Evolutionary conservation across 1,139 yeast genomes (phyloP).

Genomic region (Pichia norvegensis): DNA sequence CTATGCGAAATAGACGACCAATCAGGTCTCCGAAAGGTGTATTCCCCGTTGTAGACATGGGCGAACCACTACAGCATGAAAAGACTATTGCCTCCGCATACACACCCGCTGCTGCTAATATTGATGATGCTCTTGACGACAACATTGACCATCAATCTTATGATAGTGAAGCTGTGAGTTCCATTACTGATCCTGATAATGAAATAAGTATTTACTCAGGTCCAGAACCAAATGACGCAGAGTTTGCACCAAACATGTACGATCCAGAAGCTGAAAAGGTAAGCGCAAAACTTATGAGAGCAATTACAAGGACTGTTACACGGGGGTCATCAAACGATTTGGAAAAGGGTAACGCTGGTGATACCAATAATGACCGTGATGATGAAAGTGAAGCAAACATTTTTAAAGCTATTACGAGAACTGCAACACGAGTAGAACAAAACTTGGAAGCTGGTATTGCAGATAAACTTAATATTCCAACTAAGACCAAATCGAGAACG

Average conservation of each 20-base stretch:
- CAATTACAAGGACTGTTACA: slow-evolving; percentile 24
- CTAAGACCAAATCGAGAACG: background rate
- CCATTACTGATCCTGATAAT: background rate
- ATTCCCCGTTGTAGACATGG: slow-evolving; percentile 75
- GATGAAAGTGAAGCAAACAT: background rate
- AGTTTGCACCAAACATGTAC: slow-evolving; percentile 16
- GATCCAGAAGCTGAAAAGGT: slow-evolving; percentile 23
- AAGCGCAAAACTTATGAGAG: slow-evolving; percentile 25
- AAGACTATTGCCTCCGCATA: slow-evolving; percentile 43
- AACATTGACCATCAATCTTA: background rate
- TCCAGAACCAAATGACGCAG: slow-evolving; percentile 4
- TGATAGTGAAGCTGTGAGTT: background rate
- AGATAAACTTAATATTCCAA: background rate
- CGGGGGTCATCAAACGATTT: slow-evolving; percentile 5
- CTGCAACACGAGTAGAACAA: slow-evolving; percentile 4
- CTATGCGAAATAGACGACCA: slow-evolving; percentile 4
- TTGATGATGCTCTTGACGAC: slow-evolving; percentile 12
- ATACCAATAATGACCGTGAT: slow-evolving; percentile 6
- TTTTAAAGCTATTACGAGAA: slow-evolving; percentile 1
- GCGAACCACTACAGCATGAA: slow-evolving; percentile 49
- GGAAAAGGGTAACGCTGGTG: slow-evolving; percentile 20
- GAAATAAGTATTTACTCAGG: slow-evolving; percentile 3
- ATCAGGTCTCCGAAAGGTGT: slow-evolving; percentile 63
- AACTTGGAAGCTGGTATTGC: background rate
- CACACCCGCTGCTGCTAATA: slow-evolving; percentile 10